Evolutionary conservation across 202 grass and related monocot species (phyloP), one percentile per base, ranked within the genome.

Genomic region (Hordeum pubiflorum): DNA sequence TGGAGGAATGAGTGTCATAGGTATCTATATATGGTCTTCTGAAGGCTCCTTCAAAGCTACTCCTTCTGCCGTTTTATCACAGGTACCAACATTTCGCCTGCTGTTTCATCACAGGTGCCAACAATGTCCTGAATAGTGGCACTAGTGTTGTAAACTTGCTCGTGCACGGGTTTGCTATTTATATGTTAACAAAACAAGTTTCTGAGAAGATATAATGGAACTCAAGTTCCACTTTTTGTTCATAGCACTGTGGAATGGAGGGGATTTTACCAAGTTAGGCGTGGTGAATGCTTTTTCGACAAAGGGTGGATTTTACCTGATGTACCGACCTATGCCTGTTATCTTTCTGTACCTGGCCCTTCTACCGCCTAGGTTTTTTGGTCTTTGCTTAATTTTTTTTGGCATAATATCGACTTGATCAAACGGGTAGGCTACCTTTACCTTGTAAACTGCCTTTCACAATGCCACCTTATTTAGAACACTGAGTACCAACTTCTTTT

Each of bases 31-130:
- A 33, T 97, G 94, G 94, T 84, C 94, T 36, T 89, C 91, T 5
- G 94, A 97, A 69, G 81, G 83, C 22, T 90, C 89, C 4, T 92
- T 92, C 78, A 97, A 94, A 80, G 86, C 89, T 21, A 94, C 94
- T 71, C 23, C 88, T 44, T 86, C 94, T 82, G 61, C 86, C 64
- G 59, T 89, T 57, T 61, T 92, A 9, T 82, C 87, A 17, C 94
- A 92, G 91, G 94, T 91, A 20, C 33, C 4, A 44, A 18, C 48
- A 52, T 52, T 71, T 34, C 81, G 24, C 89, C 91, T 83, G 66
- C 76, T 69, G 54, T 89, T 57, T 48, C 89, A 14, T 82, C 86
- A n/a, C 94, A 92, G 91, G 89, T 90, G 15, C 26, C 4, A 43
- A 15, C 23, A 48, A 71, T 48, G 22, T 48, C 22, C 41, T 29